Base-by-base conservation (phyloP, 2,329 filamentous ascomycete species). In the Bipolaris cookei region DNA sequence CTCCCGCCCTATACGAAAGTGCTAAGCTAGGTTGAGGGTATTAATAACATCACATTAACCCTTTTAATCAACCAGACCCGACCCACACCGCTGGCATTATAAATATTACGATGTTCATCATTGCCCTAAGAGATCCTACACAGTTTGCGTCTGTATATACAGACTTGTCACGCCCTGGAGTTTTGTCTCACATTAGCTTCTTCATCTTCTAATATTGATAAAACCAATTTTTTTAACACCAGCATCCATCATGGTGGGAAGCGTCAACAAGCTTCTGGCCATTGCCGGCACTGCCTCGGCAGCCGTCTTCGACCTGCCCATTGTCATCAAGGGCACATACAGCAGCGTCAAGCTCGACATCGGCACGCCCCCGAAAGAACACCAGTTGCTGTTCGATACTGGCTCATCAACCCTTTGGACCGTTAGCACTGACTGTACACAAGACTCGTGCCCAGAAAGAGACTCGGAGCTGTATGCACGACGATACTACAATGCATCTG, bases 301-400 rank as follows among this genome's bases (percentile, higher is more conserved):
- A 2, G 54, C 61, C 11, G 52, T 64, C 1, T 38, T 67, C 8
- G 58, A 67, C 6, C 3, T 67, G 20, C 64, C 64, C 2, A 53
- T 67, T 7, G 38, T 32, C 30, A 45, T 65, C 8, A 25, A 52
- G 30, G 49, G 38, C 21, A 50, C 18, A 37, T 65, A 67, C 28
- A 34, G 48, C 30, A 46, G 53, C 23, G 61, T 56, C 14, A 43
- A 32, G 23, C 3, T 55, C 13, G 32, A 55, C 4, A 38, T 55
- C 4, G 46, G 64, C 21, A 64, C 63, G 23, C 63, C 64, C 2
- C 42, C 57, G 1, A 61, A 56, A n/a, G 52, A 58, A 11, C 63
- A 66, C 47, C 48, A 42, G 4, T 45, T 66, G 5, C 13, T 61
- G 6, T 63, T 67, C 51, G 64, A 67, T 41, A 67, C 64, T 3